Evolutionary conservation across 2,329 filamentous ascomycete species (phyloP).

Genomic region (Salinomyces thailandicus): DNA sequence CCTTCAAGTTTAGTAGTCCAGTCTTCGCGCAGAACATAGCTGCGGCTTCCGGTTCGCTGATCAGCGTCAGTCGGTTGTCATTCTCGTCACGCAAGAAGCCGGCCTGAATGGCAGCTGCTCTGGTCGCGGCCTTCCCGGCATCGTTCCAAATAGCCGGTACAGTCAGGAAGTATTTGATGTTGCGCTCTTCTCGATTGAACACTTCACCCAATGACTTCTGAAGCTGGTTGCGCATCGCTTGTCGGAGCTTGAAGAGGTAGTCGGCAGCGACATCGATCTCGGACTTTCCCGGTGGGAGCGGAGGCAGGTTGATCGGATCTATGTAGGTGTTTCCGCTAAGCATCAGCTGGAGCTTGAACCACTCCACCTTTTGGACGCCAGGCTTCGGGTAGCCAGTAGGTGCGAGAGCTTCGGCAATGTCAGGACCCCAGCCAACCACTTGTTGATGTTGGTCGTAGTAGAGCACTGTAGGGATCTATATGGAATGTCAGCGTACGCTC

Average conservation of each 20-base stretch:
- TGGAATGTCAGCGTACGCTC: conserved; percentile 11
- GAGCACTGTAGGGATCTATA: conserved; percentile 90
- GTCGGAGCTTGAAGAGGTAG: conserved; percentile 94
- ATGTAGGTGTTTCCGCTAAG: conserved; percentile 98
- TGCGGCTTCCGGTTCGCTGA: conserved; percentile 93
- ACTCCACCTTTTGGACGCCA: conserved; percentile 96
- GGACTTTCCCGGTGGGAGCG: conserved; percentile 92
- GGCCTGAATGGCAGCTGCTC: conserved; percentile 91
- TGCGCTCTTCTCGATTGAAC: conserved; percentile 94
- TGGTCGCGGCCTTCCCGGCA: conserved; percentile 91
- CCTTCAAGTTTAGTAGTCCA: conserved; percentile 86
- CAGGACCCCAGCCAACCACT: conserved; percentile 97
- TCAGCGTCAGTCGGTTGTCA: conserved; percentile 86
- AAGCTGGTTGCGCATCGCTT: conserved; percentile 90
- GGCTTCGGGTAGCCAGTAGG: conserved; percentile 96
- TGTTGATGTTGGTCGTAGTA: conserved; percentile 99
- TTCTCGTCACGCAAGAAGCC: conserved; percentile 96
- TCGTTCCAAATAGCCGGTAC: conserved; percentile 99
- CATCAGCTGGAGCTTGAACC: conserved; percentile 99
- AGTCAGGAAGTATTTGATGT: conserved; percentile 94
- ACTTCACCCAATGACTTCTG: conserved; percentile 96
- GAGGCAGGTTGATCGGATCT: conserved; percentile 95
- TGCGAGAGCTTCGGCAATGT: conserved; percentile 92
- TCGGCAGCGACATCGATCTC: conserved; percentile 99
- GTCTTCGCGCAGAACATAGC: conserved; percentile 98